Evolutionary conservation across 2,329 filamentous ascomycete genomes (phyloP).

Genomic region (Cercospora sp.): DNA sequence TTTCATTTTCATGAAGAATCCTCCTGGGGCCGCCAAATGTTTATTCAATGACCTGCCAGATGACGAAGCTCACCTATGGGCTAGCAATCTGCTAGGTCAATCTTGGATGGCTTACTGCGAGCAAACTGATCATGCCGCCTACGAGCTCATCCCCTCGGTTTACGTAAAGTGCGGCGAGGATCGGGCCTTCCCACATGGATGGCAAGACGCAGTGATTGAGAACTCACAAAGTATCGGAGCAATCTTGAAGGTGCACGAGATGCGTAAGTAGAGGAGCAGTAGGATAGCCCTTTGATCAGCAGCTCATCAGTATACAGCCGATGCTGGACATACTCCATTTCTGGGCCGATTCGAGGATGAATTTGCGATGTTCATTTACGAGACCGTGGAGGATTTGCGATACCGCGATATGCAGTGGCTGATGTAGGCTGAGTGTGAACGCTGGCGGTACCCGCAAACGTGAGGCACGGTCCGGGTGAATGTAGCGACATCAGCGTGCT

Average conservation of each 20-base stretch:
- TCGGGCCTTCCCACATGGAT: slow-evolving; percentile 9
- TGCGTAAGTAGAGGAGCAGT: neutral
- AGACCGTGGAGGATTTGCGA: neutral
- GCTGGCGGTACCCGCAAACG: neutral
- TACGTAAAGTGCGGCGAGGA: slow-evolving; percentile 16
- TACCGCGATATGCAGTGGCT: neutral
- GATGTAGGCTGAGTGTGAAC: neutral
- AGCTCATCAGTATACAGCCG: neutral
- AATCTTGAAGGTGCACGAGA: neutral
- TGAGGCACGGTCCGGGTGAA: neutral
- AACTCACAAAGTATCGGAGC: slow-evolving; percentile 1
- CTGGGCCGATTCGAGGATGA: neutral
- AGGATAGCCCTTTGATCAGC: neutral
- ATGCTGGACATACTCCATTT: neutral
- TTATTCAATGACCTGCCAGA: neutral
- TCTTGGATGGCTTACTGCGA: slow-evolving; percentile 15
- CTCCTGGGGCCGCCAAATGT: neutral
- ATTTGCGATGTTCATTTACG: neutral
- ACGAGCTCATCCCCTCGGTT: slow-evolving; percentile 2
- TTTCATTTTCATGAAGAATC: neutral
- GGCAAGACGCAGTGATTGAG: slow-evolving; percentile 6
- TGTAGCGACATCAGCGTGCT: neutral
- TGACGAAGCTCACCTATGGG: neutral
- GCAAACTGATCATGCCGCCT: slow-evolving; percentile 15
- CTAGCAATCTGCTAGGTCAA: slow-evolving; percentile 1